Base-by-base conservation (phyloP, 2,329 filamentous ascomycete genomes). In the Apiospora sp. region DNA sequence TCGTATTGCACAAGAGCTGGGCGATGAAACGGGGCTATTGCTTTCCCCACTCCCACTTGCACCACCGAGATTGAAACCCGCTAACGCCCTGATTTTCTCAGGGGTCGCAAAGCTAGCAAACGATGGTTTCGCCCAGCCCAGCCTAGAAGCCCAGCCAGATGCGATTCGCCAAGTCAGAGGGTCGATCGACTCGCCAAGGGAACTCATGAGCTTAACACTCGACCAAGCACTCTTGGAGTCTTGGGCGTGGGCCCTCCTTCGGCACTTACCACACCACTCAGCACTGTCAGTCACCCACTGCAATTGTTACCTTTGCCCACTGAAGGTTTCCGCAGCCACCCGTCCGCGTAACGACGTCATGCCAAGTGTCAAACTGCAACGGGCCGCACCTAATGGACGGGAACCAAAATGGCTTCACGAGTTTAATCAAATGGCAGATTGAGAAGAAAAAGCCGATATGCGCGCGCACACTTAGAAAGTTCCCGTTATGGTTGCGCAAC, bases 11-110 rank as follows among this genome's bases (percentile, higher is more conserved):
- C 24, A 30, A 30, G 5, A 34, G 54, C 16, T 30, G 27, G 27
- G 16, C 22, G 54, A 34, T 61, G 54, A 61, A 61, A 61, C 54
- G 54, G 54, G 54, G 54, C 54, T 61, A 61, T 61, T 61, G 37
- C 54, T 2, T 10, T 61, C 54, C 30, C 54, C 54, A 61, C 54
- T 16, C 37, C 27, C 27, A 30, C 27, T 30, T 30, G 27, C 27
- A 30, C 27, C 54, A 37, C 54, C 30, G 6, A 61, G 22, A 34
- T 61, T 61, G 54, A 61, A 61, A 61, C 54, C 54, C 27, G 30
- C 54, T 61, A 61, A 37, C 27, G 44, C 51, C 51, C 10, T 27
- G 24, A 14, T 54, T 30, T 24, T n/a, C 27, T 1, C 54, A 58
- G 54, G 54, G 54, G 16, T 19, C 1, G 27, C 24, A 30, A 30